A percentile compares a stretch with the other conserved stretches of the same genome.
Conservation (phyloP, 345 rosid species). For the Eucalyptus victrix region DNA sequence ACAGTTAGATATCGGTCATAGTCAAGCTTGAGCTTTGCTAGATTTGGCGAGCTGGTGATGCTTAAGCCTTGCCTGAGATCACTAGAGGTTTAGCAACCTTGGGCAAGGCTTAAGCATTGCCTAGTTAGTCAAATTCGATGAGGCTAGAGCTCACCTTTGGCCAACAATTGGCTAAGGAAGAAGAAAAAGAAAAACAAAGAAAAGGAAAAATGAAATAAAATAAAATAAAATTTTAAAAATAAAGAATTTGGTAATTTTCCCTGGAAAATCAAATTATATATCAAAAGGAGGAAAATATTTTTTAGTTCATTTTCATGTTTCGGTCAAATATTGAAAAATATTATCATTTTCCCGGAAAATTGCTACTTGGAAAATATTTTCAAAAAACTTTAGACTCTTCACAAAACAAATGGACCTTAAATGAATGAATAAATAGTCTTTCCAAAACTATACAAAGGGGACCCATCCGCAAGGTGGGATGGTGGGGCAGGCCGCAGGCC, state of each 20-base stretch:
- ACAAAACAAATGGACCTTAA: background rate
- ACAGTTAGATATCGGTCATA: rapidly evolving
- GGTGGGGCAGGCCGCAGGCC: background rate
- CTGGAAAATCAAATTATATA: too few species aligned
- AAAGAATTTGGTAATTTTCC: too few species aligned
- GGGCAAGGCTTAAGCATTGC: too few species aligned
- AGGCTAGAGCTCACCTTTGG: too few species aligned
- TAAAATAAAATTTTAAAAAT: rapidly evolving
- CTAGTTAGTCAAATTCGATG: rapidly evolving
- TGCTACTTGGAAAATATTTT: too few species aligned
- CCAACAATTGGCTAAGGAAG: rapidly evolving
- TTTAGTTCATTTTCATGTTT: too few species aligned
- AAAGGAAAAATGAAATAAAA: too few species aligned
- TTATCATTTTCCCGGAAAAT: rapidly evolving
- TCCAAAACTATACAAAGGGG: background rate
- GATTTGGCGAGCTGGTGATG: rapidly evolving
- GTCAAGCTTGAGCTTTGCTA: too few species aligned
- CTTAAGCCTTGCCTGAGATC: rapidly evolving
- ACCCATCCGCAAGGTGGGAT: background rate
- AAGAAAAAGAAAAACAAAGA: too few species aligned
- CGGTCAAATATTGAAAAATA: too few species aligned
- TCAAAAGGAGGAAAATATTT: too few species aligned
- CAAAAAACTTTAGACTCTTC: rapidly evolving
- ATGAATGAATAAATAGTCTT: background rate
- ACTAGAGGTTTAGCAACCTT: too few species aligned